Base-by-base conservation (phyloP, 2,329 filamentous ascomycete species). In the Arthroderma uncinatum region DNA sequence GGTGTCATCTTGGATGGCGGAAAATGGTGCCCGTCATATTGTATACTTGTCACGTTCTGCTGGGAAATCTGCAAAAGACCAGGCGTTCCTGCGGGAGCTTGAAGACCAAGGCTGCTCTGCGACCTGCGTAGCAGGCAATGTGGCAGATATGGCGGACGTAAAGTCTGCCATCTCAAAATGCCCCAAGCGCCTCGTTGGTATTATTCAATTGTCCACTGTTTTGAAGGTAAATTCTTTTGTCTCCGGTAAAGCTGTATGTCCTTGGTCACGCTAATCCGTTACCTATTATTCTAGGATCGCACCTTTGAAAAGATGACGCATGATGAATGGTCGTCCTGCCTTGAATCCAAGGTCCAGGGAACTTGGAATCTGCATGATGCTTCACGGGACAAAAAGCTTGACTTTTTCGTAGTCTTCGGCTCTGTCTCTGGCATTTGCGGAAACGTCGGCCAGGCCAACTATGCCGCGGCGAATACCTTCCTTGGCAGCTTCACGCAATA, bases 241-340 rank as follows among this genome's bases (percentile, higher is more conserved):
- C 12, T 12, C n/a, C n/a, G n/a, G n/a, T 2, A 2, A 12, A 47
- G 23, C 9, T 10, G 2, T n/a, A 28, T 5, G 6, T n/a, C n/a
- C n/a, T 34, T 36, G 16, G 6, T 10, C 12, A 30, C 4, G 16
- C 6, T 10, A 10, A 16, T 30, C 4, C n/a, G 8, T n/a, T 21
- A 21, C n/a, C 5, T 16, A 23, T 21, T 19, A 14, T 14, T 1
- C 12, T 25, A 63, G 62, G 63, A 65, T 36, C 16, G 21, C 2
- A 19, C 68, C 3, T 72, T 71, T 53, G 60, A 67, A 30, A 66
- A 30, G 58, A 67, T 69, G 65, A 64, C 62, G 0, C 48, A 58
- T 7, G 53, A 64, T 2, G 54, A 64, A 12, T 60, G 58, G 62
- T 34, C 25, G 5, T 37, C 21, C 12, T 66, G 64, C 0, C 59